phyloP scores from a whole-genome alignment of 1,284 basidiomycete genomes.

The Porphyrellus sp. region DNA sequence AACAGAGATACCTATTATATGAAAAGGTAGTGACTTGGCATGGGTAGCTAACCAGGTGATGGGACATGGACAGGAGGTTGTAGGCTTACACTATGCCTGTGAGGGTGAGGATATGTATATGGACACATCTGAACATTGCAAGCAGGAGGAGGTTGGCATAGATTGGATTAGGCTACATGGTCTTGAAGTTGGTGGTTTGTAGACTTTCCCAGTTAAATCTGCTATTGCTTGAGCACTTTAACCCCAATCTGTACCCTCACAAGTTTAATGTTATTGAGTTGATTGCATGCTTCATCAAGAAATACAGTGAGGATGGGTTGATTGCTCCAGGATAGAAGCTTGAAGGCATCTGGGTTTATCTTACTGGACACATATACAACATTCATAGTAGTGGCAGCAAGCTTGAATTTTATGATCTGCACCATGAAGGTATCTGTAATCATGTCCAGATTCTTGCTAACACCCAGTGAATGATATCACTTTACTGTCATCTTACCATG shows the following conservation, averaged over 20 bases:
- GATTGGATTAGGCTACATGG: too few species aligned
- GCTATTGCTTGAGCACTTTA: too few species aligned
- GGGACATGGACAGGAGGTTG: too few species aligned
- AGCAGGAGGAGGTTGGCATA: too few species aligned
- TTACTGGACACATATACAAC: conserved; percentile 91
- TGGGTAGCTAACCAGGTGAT: too few species aligned
- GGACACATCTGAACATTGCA: too few species aligned
- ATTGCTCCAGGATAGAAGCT: conserved; percentile 64
- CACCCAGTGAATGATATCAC: conserved; percentile 61
- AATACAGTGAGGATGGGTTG: conserved; percentile 73
- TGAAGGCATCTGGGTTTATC: conserved; percentile 48
- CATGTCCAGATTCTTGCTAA: conserved; percentile 97
- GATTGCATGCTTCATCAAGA: conserved; percentile 74
- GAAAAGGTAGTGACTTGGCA: too few species aligned
- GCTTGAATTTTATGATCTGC: conserved; percentile 94
- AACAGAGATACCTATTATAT: too few species aligned
- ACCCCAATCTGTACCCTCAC: conserved; percentile 97
- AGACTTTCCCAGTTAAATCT: too few species aligned
- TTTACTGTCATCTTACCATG: not conserved
- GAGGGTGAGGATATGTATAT: too few species aligned
- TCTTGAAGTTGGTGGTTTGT: too few species aligned
- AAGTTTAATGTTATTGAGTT: conserved; percentile 92
- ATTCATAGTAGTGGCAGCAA: conserved; percentile 83
- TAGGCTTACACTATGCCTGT: too few species aligned
- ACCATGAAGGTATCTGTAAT: conserved; percentile 86